Percentiles rank a stretch among this genome's conserved stretches.
Conservation (phyloP, 495 filamentous ascomycete species). For the Paragyromitra xinjiangensis region DNA sequence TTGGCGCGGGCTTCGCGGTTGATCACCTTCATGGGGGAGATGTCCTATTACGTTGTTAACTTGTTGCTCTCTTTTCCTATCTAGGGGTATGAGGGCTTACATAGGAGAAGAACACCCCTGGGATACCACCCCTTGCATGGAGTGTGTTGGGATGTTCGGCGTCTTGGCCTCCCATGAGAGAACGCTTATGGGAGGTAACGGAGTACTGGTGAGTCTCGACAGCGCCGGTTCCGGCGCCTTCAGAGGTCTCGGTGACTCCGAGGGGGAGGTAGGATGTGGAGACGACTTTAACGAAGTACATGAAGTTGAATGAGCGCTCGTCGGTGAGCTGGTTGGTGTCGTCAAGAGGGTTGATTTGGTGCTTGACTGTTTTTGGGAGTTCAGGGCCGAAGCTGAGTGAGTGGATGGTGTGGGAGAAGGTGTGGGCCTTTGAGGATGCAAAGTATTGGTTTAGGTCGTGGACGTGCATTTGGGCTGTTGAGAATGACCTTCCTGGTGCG, state of each 20-base stretch:
- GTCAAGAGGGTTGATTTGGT: constrained; percentile 82
- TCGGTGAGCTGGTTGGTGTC: constrained; percentile 76
- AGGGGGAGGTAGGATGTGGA: constrained; percentile 92
- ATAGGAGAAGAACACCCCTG: constrained; percentile 98
- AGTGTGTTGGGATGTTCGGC: constrained; percentile 83
- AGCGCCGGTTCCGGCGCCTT: constrained; percentile 65
- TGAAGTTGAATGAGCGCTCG: constrained; percentile 89
- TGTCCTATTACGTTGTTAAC: constrained; percentile 69
- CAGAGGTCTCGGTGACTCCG: constrained; percentile 58
- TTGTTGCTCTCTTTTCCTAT: constrained; percentile 1
- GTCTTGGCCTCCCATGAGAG: constrained; percentile 81
- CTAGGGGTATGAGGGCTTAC: constrained; percentile 61
- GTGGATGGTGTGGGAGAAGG: constrained; percentile 90
- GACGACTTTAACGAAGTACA: constrained; percentile 99
- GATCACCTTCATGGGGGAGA: constrained; percentile 99
- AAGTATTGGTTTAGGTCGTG: constrained; percentile 96
- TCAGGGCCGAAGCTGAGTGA: constrained; percentile 91
- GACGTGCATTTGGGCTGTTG: constrained; percentile 92
- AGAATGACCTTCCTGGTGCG: constrained; percentile 92
- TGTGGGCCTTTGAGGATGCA: constrained; percentile 75
- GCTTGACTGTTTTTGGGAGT: constrained; percentile 69
- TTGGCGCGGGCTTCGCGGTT: constrained; percentile 91
- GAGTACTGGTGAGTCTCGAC: constrained; percentile 97
- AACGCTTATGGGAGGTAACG: constrained; percentile 93
- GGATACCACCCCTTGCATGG: constrained; percentile 89